Evolutionary conservation across 805 yeast species (phyloP).

Genomic region (Saturnispora bothae): DNA sequence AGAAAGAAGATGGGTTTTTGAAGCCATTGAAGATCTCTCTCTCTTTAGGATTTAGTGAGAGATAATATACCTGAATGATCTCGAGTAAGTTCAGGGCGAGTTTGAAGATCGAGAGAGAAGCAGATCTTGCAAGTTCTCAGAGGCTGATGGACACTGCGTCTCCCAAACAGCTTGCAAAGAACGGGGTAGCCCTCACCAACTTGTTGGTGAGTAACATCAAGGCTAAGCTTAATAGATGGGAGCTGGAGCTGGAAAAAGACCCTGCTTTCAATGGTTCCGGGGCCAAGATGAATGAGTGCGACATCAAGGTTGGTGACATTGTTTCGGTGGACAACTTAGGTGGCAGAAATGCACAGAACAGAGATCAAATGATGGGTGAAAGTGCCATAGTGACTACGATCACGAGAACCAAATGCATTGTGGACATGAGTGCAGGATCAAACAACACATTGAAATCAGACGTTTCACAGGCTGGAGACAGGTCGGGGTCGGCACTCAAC

Average conservation of each 20-base stretch:
- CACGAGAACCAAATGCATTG: slow-evolving; percentile 33
- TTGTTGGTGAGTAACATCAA: slow-evolving; percentile 48
- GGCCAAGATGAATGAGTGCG: slow-evolving; percentile 33
- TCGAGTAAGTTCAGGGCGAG: neutral
- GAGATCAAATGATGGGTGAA: slow-evolving; percentile 18
- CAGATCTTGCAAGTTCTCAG: slow-evolving; percentile 40
- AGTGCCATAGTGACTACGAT: slow-evolving; percentile 62
- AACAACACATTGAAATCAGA: neutral
- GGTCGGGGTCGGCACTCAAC: slow-evolving; percentile 2
- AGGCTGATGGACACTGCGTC: slow-evolving; percentile 37
- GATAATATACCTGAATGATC: neutral
- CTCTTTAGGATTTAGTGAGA: no score
- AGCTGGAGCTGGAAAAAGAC: slow-evolving; percentile 50
- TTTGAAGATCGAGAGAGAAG: slow-evolving; percentile 34
- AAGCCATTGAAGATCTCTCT: no score
- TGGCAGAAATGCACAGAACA: slow-evolving; percentile 9
- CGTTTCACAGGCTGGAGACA: slow-evolving; percentile 3
- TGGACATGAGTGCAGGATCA: slow-evolving; percentile 31
- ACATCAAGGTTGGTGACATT: slow-evolving; percentile 65
- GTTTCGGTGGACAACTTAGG: slow-evolving; percentile 44
- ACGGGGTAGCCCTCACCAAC: slow-evolving; percentile 71
- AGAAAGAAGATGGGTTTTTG: no score
- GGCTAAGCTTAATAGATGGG: slow-evolving; percentile 72
- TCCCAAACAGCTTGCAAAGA: slow-evolving; percentile 53
- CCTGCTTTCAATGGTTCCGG: slow-evolving; percentile 17